Evolutionary conservation across 2,329 filamentous ascomycete genomes (phyloP).

Genomic region (Fusarium paranaense): DNA sequence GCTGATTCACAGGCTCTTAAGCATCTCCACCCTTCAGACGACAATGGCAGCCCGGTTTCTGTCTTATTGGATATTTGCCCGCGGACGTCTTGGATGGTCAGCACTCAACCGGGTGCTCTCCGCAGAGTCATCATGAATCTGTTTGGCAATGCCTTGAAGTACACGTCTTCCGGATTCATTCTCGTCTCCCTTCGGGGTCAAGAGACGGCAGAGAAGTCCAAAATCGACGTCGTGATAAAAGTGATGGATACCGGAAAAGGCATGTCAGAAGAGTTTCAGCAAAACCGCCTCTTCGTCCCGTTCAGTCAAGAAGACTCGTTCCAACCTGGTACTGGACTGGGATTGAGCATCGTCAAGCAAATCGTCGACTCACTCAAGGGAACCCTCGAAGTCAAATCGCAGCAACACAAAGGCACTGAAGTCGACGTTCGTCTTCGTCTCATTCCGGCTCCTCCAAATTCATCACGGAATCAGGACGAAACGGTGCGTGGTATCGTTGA

Average conservation of each 20-base stretch:
- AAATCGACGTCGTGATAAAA: constrained; percentile 52
- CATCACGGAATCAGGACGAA: constrained; percentile 18
- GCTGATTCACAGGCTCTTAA: not conserved
- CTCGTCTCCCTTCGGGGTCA: constrained; percentile 52
- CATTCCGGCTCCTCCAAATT: constrained; percentile 14
- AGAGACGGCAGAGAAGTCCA: constrained; percentile 30
- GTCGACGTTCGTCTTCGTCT: constrained; percentile 62
- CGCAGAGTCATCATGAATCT: constrained; percentile 72
- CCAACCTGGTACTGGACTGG: constrained; percentile 70
- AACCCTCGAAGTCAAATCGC: constrained; percentile 66
- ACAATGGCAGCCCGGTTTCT: constrained; percentile 48
- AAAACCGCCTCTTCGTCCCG: constrained; percentile 69
- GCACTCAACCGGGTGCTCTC: constrained; percentile 63
- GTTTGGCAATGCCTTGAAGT: constrained; percentile 72
- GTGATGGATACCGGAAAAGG: constrained; percentile 74
- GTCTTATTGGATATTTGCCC: constrained; percentile 64
- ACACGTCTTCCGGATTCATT: constrained; percentile 65
- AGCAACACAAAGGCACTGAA: constrained; percentile 65
- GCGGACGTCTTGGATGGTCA: constrained; percentile 61
- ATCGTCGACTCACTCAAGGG: constrained; percentile 72
- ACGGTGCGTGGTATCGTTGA: constrained; percentile 12
- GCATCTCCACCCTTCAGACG: not conserved
- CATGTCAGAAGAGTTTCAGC: constrained; percentile 71
- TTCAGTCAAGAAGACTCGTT: constrained; percentile 73
- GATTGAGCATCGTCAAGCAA: constrained; percentile 71